Conservation (phyloP, 805 yeast genomes). For the Zygoascus bituminiphila region DNA sequence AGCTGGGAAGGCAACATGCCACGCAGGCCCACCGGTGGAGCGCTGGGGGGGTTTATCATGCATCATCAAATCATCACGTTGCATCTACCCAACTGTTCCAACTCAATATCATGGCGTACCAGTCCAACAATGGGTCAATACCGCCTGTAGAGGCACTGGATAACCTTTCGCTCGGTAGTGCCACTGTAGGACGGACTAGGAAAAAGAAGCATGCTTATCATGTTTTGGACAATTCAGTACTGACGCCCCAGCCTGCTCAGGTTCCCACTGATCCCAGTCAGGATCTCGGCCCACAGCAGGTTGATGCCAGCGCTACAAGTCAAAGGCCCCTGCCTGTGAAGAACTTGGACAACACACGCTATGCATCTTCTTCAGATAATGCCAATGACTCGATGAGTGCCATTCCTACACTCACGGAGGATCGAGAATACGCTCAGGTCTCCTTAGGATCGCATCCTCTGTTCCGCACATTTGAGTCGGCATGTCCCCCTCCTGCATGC, state of each 20-base stretch:
- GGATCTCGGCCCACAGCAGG: not conserved
- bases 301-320: not conserved
- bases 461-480: constrained; percentile 67
- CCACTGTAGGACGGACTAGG: not conserved
- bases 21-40: too few relatives aligned
- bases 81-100: too few relatives aligned
- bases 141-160: constrained; percentile 1
- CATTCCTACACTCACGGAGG: constrained; percentile 33
- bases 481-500: constrained; percentile 77
- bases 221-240: constrained; percentile 6
- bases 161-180: not conserved
- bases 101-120: too few relatives aligned
- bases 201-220: constrained; percentile 17
- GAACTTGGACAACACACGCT: not conserved
- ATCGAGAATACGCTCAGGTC: constrained; percentile 26
- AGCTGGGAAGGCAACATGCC: too few relatives aligned
- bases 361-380: constrained; percentile 3
- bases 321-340: too few relatives aligned
- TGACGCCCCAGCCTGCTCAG: not conserved
- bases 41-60: too few relatives aligned
- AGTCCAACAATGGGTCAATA: not conserved
- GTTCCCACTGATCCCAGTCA: not conserved
- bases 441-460: constrained; percentile 32
- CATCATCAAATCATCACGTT: too few relatives aligned
- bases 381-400: constrained; percentile 7